Conservation (phyloP, 169 alveolate genomes). For the Plasmodium sp. region DNA sequence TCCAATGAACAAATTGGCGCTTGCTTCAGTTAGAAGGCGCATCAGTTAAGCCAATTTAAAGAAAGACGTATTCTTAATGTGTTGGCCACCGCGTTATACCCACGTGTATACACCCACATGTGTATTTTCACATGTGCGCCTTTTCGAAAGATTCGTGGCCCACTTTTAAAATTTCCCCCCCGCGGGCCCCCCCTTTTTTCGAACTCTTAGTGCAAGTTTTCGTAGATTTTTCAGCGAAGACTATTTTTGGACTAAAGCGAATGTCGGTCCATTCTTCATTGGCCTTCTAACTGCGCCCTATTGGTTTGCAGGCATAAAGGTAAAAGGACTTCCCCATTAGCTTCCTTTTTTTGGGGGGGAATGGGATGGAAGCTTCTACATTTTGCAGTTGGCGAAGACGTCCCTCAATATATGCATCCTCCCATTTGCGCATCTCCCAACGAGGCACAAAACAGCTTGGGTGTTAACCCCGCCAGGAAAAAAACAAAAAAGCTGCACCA, state of each 20-base stretch:
- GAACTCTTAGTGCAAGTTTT: slow-evolving; percentile 36
- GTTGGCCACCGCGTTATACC: neutral
- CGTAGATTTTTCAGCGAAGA: slow-evolving; percentile 76
- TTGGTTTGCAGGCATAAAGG: slow-evolving; percentile 77
- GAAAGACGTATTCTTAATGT: neutral
- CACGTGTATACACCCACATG: neutral
- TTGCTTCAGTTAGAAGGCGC: neutral
- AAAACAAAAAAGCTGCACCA: neutral
- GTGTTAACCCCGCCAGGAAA: neutral
- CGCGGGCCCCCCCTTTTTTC: neutral
- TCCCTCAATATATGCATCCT: neutral
- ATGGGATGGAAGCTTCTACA: neutral
- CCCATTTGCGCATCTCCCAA: neutral
- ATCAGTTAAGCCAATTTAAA: neutral
- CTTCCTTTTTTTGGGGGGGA: neutral
- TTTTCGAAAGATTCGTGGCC: neutral
- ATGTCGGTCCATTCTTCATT: slow-evolving; percentile 78
- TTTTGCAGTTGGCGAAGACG: neutral
- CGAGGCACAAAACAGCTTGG: neutral
- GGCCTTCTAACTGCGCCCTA: slow-evolving; percentile 77
- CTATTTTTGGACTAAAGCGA: slow-evolving; percentile 81
- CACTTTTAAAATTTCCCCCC: neutral
- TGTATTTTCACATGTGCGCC: neutral
- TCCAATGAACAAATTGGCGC: neutral
- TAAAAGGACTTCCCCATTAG: neutral